A percentile compares a stretch with the other conserved stretches of the same genome.
phyloP scores from a whole-genome alignment of 352 stramenopile genomes.

The Phytophthora nicotianae region DNA sequence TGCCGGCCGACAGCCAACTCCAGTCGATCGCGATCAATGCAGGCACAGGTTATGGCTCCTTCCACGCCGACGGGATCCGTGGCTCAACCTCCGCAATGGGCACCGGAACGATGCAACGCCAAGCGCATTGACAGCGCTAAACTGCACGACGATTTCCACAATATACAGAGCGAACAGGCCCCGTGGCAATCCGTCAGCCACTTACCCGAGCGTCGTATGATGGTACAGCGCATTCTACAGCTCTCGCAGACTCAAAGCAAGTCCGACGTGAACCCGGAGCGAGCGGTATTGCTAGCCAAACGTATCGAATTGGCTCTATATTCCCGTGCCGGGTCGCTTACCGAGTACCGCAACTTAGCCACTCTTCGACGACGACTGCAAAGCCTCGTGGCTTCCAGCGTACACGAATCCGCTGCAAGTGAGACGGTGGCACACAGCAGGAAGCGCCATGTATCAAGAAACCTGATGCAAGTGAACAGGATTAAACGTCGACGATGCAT shows the following conservation, averaged over 20 bases:
- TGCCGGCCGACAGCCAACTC: constrained; percentile 7
- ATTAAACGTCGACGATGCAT: constrained; percentile 50
- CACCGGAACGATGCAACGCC: constrained; percentile 33
- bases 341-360: constrained; percentile 72
- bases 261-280: constrained; percentile 11
- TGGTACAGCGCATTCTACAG: constrained; percentile 76
- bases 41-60: constrained; percentile 25
- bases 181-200: constrained; percentile 69
- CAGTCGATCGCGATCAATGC: constrained; percentile 14
- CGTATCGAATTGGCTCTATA: constrained; percentile 81
- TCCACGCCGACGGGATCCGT: constrained; percentile 32
- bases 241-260: constrained; percentile 47
- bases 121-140: constrained; percentile 26
- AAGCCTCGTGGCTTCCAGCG: constrained; percentile 67
- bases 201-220: constrained; percentile 62
- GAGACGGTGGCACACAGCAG: constrained; percentile 10
- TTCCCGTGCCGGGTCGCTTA: constrained; percentile 62
- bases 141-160: constrained; percentile 16
- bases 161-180: constrained; percentile 14
- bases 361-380: constrained; percentile 77
- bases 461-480: constrained; percentile 22
- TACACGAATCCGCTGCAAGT: constrained; percentile 62
- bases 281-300: constrained; percentile 56
- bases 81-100: constrained; percentile 32
- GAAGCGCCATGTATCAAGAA: constrained; percentile 35